Evolutionary conservation across 371 early-diverging fungal genomes (phyloP).

Genomic region (Syncephalastrum sp.): DNA sequence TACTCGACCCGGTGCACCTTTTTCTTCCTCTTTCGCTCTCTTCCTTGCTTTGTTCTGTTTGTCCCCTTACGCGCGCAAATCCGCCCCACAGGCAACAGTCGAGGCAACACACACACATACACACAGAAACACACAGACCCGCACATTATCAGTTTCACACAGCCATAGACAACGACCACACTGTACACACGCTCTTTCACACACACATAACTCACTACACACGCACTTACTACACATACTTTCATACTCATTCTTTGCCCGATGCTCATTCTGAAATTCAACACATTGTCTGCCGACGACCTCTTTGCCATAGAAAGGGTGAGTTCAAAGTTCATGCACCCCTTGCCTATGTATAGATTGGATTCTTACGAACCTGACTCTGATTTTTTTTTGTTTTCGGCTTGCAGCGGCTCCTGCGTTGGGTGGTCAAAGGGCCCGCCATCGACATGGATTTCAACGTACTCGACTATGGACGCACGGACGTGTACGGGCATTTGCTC

Average conservation of each 20-base stretch:
- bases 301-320: slow-evolving; percentile 27
- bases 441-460: slow-evolving; percentile 19
- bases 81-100: neutral
- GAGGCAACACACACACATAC: neutral
- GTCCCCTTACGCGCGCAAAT: neutral
- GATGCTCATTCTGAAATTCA: slow-evolving; percentile 29
- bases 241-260: neutral
- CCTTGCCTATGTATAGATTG: neutral
- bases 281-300: slow-evolving; percentile 20
- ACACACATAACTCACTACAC: too few relatives aligned
- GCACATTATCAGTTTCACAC: neutral
- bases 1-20: neutral
- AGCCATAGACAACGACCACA: too few relatives aligned
- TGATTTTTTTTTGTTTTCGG: slow-evolving; percentile 6
- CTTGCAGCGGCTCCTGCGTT: slow-evolving; percentile 23
- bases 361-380: slow-evolving; percentile 4
- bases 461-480: slow-evolving; percentile 28
- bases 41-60: slow-evolving; percentile 2
- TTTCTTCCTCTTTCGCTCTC: slow-evolving; percentile 1
- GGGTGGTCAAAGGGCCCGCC: slow-evolving; percentile 18
- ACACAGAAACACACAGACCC: neutral
- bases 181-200: too few relatives aligned
- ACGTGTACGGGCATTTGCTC: slow-evolving; percentile 27
- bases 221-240: too few relatives aligned
- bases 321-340: slow-evolving; percentile 4